phyloP scores from a whole-genome alignment of 805 yeast genomes.

The Candida ascalaphidarum region DNA sequence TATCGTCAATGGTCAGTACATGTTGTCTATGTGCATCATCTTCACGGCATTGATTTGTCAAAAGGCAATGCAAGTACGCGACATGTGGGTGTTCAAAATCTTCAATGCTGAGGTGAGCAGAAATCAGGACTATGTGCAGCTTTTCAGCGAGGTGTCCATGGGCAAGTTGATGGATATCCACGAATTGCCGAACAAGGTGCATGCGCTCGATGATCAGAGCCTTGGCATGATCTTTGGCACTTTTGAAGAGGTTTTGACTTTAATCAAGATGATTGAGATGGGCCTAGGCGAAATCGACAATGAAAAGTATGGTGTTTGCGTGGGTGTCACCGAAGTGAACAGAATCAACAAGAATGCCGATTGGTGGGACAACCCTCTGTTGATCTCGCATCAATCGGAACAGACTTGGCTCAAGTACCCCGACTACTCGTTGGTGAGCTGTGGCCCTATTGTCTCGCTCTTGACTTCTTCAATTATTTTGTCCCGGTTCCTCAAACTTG shows the following conservation, averaged over 20 bases:
- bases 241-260: too few relatives aligned
- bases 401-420: too few relatives aligned
- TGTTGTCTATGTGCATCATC: constrained; percentile 22
- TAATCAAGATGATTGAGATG: constrained; percentile 26
- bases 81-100: constrained; percentile 28
- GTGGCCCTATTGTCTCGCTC: too few relatives aligned
- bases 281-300: constrained; percentile 13
- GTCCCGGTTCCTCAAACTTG: too few relatives aligned
- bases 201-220: constrained; percentile 9
- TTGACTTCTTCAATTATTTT: too few relatives aligned
- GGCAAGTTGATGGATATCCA: constrained; percentile 13
- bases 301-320: too few relatives aligned
- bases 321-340: too few relatives aligned
- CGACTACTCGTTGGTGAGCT: too few relatives aligned
- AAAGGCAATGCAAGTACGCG: constrained; percentile 12
- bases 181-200: constrained; percentile 7
- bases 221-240: constrained; percentile 19
- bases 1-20: constrained; percentile 23
- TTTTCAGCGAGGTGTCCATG: constrained; percentile 11
- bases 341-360: too few relatives aligned
- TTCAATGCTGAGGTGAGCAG: constrained; percentile 7
- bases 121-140: constrained; percentile 5
- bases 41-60: constrained; percentile 16
- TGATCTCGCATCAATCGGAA: too few relatives aligned
- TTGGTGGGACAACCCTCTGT: too few relatives aligned